Evolutionary conservation across 768 basidiomycete genomes (phyloP), one percentile per base, ranked within the genome.

Genomic region (Amylocystis lapponica): DNA sequence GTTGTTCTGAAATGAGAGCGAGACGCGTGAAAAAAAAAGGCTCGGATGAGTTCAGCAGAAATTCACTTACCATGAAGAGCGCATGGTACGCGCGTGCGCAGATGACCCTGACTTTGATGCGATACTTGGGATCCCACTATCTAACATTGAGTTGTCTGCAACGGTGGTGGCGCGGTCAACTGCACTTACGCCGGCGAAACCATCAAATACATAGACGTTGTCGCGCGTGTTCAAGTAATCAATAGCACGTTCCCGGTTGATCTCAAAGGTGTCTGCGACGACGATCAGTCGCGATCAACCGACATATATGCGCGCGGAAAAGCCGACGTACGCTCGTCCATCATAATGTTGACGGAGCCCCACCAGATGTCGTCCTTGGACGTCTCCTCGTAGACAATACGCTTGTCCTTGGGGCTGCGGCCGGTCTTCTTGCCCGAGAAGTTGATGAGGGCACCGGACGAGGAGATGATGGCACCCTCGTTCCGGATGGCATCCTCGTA

Each of bases 361-460:
- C 96, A 98, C 94, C 96, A 99, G 64, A 99, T 86, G 50, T 97
- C 81, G 61, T 97, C 92, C 68, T 92, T 96, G 68, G 81, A 85
- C 40, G 89, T 86, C 55, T 98, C 94, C 66, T 99, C 96, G 63
- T 75, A 98, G 59, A 99, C 96, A 60, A 99, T 97, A 49, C 96
- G 93, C 79, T 98, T 99, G 79, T 99, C 96, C 65, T 98, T 99
- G 41, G 96, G 96, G 54, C 82, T 86, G 37, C 96, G 79, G 43
- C 96, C 96, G 2, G 96, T 98, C 76, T 99, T 99, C 77, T 97
- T 98, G 22, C 96, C 96, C 9, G 93, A 96, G 59, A 98, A 99
- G 78, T 99, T 99, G 82, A 99, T 99, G 57, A 99, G 73, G 16
- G 96, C 93, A 40, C 96, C 96, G 5, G 83, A 88, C 23, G 88